These are phyloP conservation scores for Periconia sp. DNA, from an alignment of 2,329 filamentous ascomycete genomes.

Conservation along the genomic window DNA sequence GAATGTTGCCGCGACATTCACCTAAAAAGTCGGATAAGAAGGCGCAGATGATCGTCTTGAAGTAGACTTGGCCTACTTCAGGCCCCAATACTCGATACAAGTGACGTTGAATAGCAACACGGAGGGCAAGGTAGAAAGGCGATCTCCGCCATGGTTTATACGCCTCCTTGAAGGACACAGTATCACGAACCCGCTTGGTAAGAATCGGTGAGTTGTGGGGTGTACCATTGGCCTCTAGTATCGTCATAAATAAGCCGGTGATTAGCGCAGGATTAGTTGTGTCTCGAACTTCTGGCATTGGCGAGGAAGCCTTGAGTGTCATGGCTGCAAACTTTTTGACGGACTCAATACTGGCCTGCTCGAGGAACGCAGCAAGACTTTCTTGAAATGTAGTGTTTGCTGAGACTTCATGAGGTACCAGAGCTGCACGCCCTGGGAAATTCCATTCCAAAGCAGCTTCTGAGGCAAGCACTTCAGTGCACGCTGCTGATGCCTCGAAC, in stretches of 20 bases:
- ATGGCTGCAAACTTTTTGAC: constrained; percentile 61
- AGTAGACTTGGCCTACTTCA: constrained; percentile 55
- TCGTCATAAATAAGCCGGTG: constrained; percentile 64
- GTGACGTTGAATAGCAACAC: constrained; percentile 62
- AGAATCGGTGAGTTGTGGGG: constrained; percentile 47
- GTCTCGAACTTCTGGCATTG: constrained; percentile 62
- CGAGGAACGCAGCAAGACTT: constrained; percentile 59
- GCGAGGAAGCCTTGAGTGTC: constrained; percentile 58
- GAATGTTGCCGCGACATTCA: constrained; percentile 38
- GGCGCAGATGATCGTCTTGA: constrained; percentile 64
- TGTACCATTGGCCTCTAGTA: constrained; percentile 63
- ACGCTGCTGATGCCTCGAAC: constrained; percentile 65
- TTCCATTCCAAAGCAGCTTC: constrained; percentile 62
- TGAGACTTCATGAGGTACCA: constrained; percentile 52
- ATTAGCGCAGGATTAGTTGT: constrained; percentile 64
- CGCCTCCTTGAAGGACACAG: constrained; percentile 59
- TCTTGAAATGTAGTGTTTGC: constrained; percentile 53
- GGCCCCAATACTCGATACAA: constrained; percentile 52
- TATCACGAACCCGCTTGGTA: constrained; percentile 67
- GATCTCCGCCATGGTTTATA: constrained; percentile 66
- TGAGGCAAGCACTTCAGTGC: constrained; percentile 59
- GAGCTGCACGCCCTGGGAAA: constrained; percentile 64
- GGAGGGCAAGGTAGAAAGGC: constrained; percentile 67
- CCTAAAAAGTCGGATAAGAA: constrained; percentile 56
- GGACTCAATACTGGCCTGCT: constrained; percentile 61